Percentiles rank a stretch among this genome's conserved stretches.
These are phyloP conservation scores for Parachaetomium inaequale DNA, from an alignment of 495 filamentous ascomycete genomes.

Conservation along the genomic window DNA sequence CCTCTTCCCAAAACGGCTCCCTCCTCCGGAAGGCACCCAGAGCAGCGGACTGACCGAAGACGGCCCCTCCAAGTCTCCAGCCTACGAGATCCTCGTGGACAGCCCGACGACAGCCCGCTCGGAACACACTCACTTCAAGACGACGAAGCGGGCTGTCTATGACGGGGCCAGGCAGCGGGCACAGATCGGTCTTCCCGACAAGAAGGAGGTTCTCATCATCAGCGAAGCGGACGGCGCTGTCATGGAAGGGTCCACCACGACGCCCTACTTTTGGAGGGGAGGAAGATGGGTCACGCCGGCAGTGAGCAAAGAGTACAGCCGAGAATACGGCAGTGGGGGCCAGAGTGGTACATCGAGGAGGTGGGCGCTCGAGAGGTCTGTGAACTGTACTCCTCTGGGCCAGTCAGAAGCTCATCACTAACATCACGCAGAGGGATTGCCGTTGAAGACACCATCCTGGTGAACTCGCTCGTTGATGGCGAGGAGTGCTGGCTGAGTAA, in stretches of 20 bases:
- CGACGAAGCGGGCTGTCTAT: conserved; percentile 63
- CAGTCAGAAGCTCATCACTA: background rate
- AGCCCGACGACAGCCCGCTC: conserved; percentile 49
- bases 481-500: conserved; percentile 85
- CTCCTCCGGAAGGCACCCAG: background rate
- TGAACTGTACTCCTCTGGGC: background rate
- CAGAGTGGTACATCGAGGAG: conserved; percentile 77
- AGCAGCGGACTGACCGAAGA: background rate
- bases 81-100: conserved; percentile 58
- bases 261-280: conserved; percentile 69
- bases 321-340: conserved; percentile 58
- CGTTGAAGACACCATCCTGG: conserved; percentile 57
- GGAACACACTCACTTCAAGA: conserved; percentile 71
- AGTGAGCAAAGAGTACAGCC: conserved; percentile 32
- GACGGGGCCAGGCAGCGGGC: conserved; percentile 57
- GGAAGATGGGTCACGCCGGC: conserved; percentile 65
- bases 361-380: conserved; percentile 65
- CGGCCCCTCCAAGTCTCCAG: conserved; percentile 26
- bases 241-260: conserved; percentile 85
- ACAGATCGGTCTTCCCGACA: conserved; percentile 52
- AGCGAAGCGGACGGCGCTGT: conserved; percentile 58
- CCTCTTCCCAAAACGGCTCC: conserved; percentile 13
- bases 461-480: conserved; percentile 58
- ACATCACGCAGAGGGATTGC: conserved; percentile 44
- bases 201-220: conserved; percentile 70